Percentiles rank a stretch among this genome's conserved stretches.
Evolutionary conservation across 768 basidiomycete genomes (phyloP).

Genomic region (Tephrocybe sp.): DNA sequence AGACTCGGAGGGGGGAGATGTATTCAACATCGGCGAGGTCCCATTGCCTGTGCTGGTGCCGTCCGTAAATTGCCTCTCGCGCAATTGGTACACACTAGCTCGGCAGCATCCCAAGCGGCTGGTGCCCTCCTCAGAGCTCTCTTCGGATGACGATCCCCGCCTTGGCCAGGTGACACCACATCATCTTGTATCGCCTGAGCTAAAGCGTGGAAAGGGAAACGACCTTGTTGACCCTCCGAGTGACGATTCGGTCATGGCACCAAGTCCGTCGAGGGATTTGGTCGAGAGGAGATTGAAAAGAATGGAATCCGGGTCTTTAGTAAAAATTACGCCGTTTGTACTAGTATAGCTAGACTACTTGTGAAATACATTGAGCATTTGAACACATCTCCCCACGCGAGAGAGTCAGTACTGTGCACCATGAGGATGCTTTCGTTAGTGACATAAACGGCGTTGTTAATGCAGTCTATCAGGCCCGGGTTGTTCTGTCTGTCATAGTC

Average conservation of each 20-base stretch:
- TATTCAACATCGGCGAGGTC: neutral
- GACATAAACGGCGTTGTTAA: too few relatives aligned
- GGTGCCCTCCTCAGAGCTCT: constrained; percentile 29
- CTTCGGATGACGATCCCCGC: constrained; percentile 67
- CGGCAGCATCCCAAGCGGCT: constrained; percentile 1
- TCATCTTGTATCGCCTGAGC: constrained; percentile 62
- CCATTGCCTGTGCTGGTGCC: constrained; percentile 1
- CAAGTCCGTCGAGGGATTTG: constrained; percentile 49
- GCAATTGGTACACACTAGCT: constrained; percentile 5
- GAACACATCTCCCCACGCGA: too few relatives aligned
- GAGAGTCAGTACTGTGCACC: too few relatives aligned
- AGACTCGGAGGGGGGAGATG: constrained; percentile 5
- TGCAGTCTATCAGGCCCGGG: too few relatives aligned
- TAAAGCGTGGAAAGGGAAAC: constrained; percentile 36
- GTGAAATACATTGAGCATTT: too few relatives aligned
- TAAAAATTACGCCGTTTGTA: constrained; percentile 13
- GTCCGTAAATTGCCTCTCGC: neutral
- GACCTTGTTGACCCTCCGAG: constrained; percentile 38
- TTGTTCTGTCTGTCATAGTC: too few relatives aligned
- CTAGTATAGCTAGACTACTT: too few relatives aligned
- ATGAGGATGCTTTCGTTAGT: too few relatives aligned
- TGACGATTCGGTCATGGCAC: constrained; percentile 44
- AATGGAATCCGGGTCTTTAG: constrained; percentile 20
- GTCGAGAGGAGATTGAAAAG: constrained; percentile 40
- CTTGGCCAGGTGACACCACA: constrained; percentile 71